phyloP scores from a whole-genome alignment of 805 yeast species.

The Isabelozyma pseudorhagii region DNA sequence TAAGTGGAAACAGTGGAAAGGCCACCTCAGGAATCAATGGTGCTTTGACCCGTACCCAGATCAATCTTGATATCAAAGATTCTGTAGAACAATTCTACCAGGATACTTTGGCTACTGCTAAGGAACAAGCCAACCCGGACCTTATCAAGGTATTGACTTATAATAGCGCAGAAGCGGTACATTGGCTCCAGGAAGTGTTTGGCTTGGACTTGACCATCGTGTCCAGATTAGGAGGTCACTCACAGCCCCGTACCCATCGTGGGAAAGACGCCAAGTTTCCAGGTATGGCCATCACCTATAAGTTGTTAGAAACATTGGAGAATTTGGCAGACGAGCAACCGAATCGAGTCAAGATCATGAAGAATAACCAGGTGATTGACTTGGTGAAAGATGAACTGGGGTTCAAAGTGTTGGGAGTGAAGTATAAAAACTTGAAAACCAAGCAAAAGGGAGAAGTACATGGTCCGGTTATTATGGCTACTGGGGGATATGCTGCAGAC shows the following conservation, averaged over 20 bases:
- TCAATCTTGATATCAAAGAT: constrained; percentile 47
- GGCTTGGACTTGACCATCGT: constrained; percentile 63
- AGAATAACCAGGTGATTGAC: constrained; percentile 42
- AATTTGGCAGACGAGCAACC: constrained; percentile 44
- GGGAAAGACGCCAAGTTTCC: constrained; percentile 66
- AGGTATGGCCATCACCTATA: constrained; percentile 63
- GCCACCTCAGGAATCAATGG: constrained; percentile 74
- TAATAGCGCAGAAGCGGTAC: constrained; percentile 64
- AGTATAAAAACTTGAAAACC: constrained; percentile 29
- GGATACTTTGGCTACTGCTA: constrained; percentile 69
- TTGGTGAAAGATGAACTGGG: constrained; percentile 30
- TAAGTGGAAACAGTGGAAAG: constrained; percentile 65
- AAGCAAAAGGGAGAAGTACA: constrained; percentile 28
- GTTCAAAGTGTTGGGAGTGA: constrained; percentile 25
- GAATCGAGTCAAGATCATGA: constrained; percentile 35
- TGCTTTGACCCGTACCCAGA: constrained; percentile 64
- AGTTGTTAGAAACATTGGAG: constrained; percentile 49
- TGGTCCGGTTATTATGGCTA: constrained; percentile 61
- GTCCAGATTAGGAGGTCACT: constrained; percentile 80
- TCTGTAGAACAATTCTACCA: constrained; percentile 54
- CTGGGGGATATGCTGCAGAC: constrained; percentile 70
- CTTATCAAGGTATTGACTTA: constrained; percentile 59
- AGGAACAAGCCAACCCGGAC: constrained; percentile 53
- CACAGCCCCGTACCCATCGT: constrained; percentile 76
- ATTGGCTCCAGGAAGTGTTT: constrained; percentile 68